A percentile compares a stretch with the other conserved stretches of the same genome.
These are phyloP conservation scores for Eucalyptus guilfoylei DNA, from an alignment of 345 rosid species.

Conservation along the genomic window DNA sequence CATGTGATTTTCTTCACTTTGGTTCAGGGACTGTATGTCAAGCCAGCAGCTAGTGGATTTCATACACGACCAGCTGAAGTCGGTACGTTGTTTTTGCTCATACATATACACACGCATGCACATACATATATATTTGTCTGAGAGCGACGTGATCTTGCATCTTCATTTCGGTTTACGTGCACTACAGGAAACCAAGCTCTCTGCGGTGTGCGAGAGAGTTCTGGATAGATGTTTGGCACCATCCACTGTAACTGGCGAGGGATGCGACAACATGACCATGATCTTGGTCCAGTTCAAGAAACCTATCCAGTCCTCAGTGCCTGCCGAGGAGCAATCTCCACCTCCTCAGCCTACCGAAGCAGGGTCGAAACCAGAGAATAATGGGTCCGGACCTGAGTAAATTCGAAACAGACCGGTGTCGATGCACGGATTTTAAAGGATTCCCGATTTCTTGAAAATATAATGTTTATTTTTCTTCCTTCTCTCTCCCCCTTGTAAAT, in stretches of 20 bases:
- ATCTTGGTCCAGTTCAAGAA: constrained; percentile 78
- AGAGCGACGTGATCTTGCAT: not conserved
- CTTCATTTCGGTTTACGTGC: not conserved
- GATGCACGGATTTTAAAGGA: not conserved
- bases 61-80: constrained; percentile 56
- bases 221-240: constrained; percentile 89
- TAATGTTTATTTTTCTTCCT: not conserved
- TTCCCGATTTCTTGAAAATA: not conserved
- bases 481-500: not conserved
- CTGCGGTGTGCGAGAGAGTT: constrained; percentile 70
- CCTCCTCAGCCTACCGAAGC: not conserved
- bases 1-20: not conserved
- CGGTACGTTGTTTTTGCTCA: constrained; percentile 20
- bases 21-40: constrained; percentile 94
- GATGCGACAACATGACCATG: constrained; percentile 99
- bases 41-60: constrained; percentile 96
- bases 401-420: not conserved
- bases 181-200: constrained; percentile 75
- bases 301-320: not conserved
- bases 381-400: not conserved
- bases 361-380: not conserved
- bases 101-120: not conserved
- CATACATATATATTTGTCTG: not conserved
- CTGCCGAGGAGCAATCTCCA: not conserved
- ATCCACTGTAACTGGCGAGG: constrained; percentile 59